phyloP scores from a whole-genome alignment of 352 stramenopile genomes.

The Phytophthora constricta region DNA sequence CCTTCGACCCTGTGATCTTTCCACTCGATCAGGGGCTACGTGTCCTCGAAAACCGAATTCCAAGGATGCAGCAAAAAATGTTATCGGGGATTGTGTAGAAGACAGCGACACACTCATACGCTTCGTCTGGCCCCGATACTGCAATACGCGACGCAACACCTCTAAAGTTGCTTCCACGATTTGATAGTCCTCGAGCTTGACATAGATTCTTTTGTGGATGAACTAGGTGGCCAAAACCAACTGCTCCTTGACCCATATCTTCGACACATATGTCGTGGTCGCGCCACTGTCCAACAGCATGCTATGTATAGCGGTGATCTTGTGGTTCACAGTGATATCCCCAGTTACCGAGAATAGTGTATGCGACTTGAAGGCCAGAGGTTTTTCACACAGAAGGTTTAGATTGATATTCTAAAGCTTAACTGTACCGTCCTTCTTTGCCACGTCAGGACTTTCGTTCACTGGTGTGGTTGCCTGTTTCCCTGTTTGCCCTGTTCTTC shows the following conservation, averaged over 20 bases:
- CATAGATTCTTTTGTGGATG: conserved; percentile 12
- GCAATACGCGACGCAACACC: conserved; percentile 1
- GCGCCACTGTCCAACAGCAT: conserved; percentile 10
- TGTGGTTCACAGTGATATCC: neutral
- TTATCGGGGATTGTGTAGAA: conserved; percentile 1
- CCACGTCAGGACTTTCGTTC: conserved; percentile 21
- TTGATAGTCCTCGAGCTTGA: conserved; percentile 15
- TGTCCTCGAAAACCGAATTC: conserved; percentile 8
- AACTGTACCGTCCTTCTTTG: neutral
- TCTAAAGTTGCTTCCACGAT: conserved; percentile 11
- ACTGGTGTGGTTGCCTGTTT: conserved; percentile 24
- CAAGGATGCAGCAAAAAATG: neutral
- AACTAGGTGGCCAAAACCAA: conserved; percentile 5
- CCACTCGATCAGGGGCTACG: conserved; percentile 11
- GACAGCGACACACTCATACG: conserved; percentile 7
- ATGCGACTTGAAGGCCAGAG: conserved; percentile 12
- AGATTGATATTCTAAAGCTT: conserved; percentile 16
- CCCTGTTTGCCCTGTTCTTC: conserved; percentile 20
- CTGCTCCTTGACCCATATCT: conserved; percentile 2
- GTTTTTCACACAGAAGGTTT: conserved; percentile 10
- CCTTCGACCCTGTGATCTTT: conserved; percentile 7
- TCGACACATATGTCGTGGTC: conserved; percentile 8
- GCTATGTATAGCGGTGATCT: neutral
- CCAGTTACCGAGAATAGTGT: conserved; percentile 4
- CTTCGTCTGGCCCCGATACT: neutral